Evolutionary conservation across 371 early-diverging fungal species (phyloP).

Genomic region (Parasitella parasitica): DNA sequence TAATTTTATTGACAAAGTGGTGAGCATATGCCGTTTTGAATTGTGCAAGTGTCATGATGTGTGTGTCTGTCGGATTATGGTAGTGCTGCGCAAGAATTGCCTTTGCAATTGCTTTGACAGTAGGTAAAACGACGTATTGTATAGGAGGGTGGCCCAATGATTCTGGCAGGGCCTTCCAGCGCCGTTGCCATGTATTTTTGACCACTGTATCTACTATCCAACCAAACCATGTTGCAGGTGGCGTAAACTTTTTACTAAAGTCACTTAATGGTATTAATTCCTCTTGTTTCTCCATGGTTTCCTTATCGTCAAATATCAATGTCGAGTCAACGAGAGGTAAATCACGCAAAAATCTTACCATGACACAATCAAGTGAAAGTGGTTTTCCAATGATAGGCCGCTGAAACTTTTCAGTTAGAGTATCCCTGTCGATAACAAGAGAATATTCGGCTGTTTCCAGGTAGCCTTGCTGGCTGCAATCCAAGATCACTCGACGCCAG

Average conservation of each 20-base stretch:
- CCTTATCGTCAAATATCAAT: neutral
- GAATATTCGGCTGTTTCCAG: slow-evolving; percentile 17
- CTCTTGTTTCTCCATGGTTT: slow-evolving; percentile 22
- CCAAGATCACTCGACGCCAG: slow-evolving; percentile 27
- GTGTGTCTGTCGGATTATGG: slow-evolving; percentile 7
- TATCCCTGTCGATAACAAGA: slow-evolving; percentile 10
- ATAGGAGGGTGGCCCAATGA: neutral
- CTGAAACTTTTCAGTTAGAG: slow-evolving; percentile 18
- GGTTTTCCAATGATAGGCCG: slow-evolving; percentile 24
- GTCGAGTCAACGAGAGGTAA: no score
- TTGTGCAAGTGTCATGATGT: slow-evolving; percentile 34
- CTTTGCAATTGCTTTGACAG: slow-evolving; percentile 25
- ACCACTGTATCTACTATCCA: slow-evolving; percentile 13
- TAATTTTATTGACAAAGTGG: slow-evolving; percentile 15
- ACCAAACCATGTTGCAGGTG: slow-evolving; percentile 10
- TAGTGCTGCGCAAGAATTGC: slow-evolving; percentile 5
- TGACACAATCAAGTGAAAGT: slow-evolving; percentile 16
- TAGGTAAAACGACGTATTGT: slow-evolving; percentile 34
- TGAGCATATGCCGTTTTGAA: slow-evolving; percentile 30
- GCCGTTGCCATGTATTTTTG: slow-evolving; percentile 9
- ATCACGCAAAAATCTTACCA: slow-evolving; percentile 13
- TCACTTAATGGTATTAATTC: slow-evolving; percentile 28
- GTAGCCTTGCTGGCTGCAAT: slow-evolving; percentile 24
- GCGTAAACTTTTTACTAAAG: slow-evolving; percentile 16
- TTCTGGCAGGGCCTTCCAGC: neutral